Conservation (phyloP, 129 eudicot species). For the Rutidosis leptorrhynchoides region DNA sequence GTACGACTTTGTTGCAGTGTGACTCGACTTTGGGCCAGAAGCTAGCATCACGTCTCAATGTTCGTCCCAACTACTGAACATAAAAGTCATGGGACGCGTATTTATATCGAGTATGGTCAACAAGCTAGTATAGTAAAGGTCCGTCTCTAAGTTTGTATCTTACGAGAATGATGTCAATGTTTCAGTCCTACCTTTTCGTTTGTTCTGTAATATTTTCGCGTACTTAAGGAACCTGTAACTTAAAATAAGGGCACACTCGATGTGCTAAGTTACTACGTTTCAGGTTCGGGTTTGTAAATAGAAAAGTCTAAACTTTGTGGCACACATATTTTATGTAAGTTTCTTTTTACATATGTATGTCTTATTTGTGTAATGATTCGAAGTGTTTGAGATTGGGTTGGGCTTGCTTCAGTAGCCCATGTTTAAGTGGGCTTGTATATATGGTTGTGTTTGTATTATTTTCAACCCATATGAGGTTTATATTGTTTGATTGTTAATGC, state of each 20-base stretch:
- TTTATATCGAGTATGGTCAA: constrained; percentile 31
- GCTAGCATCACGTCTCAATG: constrained; percentile 75
- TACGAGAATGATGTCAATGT: constrained; percentile 23
- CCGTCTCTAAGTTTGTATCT: constrained; percentile 26
- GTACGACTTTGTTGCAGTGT: constrained; percentile 42
- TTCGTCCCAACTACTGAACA: constrained; percentile 73
- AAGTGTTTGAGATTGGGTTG: neutral
- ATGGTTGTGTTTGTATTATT: neutral
- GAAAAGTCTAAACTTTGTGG: constrained; percentile 37
- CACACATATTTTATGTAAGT: constrained; percentile 32
- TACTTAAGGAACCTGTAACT: constrained; percentile 34
- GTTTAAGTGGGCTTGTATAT: neutral
- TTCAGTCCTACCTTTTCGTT: constrained; percentile 10
- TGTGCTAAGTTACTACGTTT: constrained; percentile 33
- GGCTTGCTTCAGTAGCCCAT: neutral
- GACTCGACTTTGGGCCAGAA: constrained; percentile 86
- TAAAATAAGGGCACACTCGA: constrained; percentile 35
- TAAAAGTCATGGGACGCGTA: constrained; percentile 5
- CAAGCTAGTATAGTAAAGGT: constrained; percentile 28
- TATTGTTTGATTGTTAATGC: neutral
- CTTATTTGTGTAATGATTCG: neutral
- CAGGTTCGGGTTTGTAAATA: constrained; percentile 35
- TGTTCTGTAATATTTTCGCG: constrained; percentile 23
- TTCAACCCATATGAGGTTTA: neutral
- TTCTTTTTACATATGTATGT: constrained; percentile 11